phyloP scores from a whole-genome alignment of 768 basidiomycete species.

The Leccinum pellstonianum region DNA sequence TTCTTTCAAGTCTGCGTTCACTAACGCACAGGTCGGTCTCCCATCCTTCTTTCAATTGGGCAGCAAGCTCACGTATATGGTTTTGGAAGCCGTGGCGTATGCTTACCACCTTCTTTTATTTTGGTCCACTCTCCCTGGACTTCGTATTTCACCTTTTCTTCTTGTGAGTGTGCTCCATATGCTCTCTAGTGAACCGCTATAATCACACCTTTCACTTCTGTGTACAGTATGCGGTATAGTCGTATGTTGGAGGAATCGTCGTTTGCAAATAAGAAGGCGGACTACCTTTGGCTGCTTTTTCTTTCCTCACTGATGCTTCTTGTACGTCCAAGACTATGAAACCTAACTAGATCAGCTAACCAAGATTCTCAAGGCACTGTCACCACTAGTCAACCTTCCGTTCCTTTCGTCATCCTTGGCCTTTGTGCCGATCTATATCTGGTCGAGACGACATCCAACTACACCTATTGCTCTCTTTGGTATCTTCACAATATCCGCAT shows the following conservation, averaged over 20 bases:
- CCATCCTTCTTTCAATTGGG: not conserved
- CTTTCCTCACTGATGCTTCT: constrained; percentile 84
- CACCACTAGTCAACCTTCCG: constrained; percentile 86
- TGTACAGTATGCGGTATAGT: constrained; percentile 90
- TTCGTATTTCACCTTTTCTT: constrained; percentile 98
- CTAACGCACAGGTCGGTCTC: constrained; percentile 62
- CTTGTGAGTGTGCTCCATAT: constrained; percentile 62
- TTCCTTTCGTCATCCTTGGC: constrained; percentile 92
- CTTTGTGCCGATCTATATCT: constrained; percentile 95
- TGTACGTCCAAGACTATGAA: constrained; percentile 41
- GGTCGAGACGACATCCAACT: constrained; percentile 92
- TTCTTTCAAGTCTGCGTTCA: constrained; percentile 81
- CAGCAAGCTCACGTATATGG: constrained; percentile 14
- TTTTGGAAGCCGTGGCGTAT: constrained; percentile 75
- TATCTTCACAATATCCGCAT: constrained; percentile 90
- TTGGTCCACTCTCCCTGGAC: constrained; percentile 89
- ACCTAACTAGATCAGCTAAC: not conserved
- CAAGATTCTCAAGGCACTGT: constrained; percentile 53
- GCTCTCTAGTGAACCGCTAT: not conserved
- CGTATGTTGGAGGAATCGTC: constrained; percentile 96
- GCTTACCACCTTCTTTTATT: constrained; percentile 92
- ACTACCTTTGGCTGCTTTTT: constrained; percentile 93
- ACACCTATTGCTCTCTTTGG: constrained; percentile 97
- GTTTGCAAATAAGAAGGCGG: constrained; percentile 86
- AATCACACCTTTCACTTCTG: not conserved